These are phyloP conservation scores for Blastobotrys americana DNA, from an alignment of 805 yeast species.

Conservation along the genomic window DNA sequence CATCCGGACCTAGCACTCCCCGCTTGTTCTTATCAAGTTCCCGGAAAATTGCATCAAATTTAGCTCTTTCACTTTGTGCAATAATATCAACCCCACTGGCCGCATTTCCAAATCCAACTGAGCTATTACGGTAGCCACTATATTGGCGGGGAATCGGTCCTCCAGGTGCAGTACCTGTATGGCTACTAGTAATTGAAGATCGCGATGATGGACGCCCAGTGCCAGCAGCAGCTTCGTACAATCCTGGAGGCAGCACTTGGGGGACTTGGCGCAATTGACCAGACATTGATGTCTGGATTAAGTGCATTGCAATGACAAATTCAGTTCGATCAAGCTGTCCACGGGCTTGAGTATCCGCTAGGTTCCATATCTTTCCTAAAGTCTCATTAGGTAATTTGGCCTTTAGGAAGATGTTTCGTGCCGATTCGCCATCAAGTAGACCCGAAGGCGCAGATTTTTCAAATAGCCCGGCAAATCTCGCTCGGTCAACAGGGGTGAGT, in stretches of 20 bases:
- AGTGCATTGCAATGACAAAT: slow-evolving; percentile 89
- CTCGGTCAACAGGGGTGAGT: slow-evolving; percentile 30
- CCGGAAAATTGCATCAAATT: slow-evolving; percentile 73
- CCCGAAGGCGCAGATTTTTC: slow-evolving; percentile 56
- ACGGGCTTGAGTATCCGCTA: slow-evolving; percentile 67
- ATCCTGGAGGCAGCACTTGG: slow-evolving; percentile 35
- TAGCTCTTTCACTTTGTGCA: slow-evolving; percentile 60
- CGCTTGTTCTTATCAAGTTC: slow-evolving; percentile 58
- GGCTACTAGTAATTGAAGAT: neutral
- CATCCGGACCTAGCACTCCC: slow-evolving; percentile 65
- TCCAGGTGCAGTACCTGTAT: too few species aligned
- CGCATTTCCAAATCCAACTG: slow-evolving; percentile 4
- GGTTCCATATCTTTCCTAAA: slow-evolving; percentile 81
- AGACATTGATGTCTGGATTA: slow-evolving; percentile 73
- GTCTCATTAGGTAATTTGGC: slow-evolving; percentile 74
- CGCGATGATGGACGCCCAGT: slow-evolving; percentile 23
- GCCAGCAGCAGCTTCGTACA: slow-evolving; percentile 31
- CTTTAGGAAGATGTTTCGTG: slow-evolving; percentile 79
- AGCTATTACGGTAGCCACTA: slow-evolving; percentile 22
- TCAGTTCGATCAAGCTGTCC: slow-evolving; percentile 70
- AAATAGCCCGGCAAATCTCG: slow-evolving; percentile 43
- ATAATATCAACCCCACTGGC: slow-evolving; percentile 53
- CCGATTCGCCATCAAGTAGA: slow-evolving; percentile 65
- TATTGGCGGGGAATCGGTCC: slow-evolving; percentile 5
- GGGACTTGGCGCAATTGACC: slow-evolving; percentile 59